phyloP scores from a whole-genome alignment of 495 filamentous ascomycete species.

The Trichoderma erinaceum region DNA sequence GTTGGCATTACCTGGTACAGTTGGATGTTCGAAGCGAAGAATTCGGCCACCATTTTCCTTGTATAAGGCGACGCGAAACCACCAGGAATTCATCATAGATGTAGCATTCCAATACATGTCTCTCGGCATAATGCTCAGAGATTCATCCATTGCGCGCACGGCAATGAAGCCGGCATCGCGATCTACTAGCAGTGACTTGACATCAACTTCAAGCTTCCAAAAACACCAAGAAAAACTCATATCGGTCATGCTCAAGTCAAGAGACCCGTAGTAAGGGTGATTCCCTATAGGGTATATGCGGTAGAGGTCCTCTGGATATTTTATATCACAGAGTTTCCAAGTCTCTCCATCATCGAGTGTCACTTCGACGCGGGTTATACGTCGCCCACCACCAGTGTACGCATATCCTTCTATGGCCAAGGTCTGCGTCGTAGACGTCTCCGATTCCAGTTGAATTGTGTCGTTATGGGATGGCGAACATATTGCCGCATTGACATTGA shows the following conservation, averaged over 20 bases:
- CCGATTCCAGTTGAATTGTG: constrained; percentile 46
- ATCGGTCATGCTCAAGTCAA: constrained; percentile 83
- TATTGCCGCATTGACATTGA: constrained; percentile 81
- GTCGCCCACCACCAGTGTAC: constrained; percentile 82
- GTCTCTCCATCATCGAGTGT: constrained; percentile 78
- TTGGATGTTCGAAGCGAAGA: constrained; percentile 85
- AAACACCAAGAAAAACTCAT: constrained; percentile 90
- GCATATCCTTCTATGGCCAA: constrained; percentile 65
- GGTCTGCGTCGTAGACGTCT: constrained; percentile 48
- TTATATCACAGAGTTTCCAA: constrained; percentile 75
- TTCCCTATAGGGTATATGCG: constrained; percentile 56
- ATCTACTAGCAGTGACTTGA: constrained; percentile 47
- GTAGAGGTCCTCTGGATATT: constrained; percentile 85
- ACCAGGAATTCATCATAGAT: constrained; percentile 99
- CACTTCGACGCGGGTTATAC: constrained; percentile 77
- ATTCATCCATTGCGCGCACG: constrained; percentile 87
- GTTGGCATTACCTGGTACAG: constrained; percentile 69
- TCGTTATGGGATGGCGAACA: constrained; percentile 82
- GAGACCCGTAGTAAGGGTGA: constrained; percentile 64
- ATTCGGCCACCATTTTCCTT: constrained; percentile 50
- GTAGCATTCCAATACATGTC: constrained; percentile 98
- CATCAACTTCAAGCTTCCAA: constrained; percentile 70
- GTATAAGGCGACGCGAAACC: constrained; percentile 78
- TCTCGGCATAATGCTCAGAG: constrained; percentile 77
- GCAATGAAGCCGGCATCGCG: constrained; percentile 63